Conservation (phyloP, 208 protist species). For the Trypanosoma avium region DNA sequence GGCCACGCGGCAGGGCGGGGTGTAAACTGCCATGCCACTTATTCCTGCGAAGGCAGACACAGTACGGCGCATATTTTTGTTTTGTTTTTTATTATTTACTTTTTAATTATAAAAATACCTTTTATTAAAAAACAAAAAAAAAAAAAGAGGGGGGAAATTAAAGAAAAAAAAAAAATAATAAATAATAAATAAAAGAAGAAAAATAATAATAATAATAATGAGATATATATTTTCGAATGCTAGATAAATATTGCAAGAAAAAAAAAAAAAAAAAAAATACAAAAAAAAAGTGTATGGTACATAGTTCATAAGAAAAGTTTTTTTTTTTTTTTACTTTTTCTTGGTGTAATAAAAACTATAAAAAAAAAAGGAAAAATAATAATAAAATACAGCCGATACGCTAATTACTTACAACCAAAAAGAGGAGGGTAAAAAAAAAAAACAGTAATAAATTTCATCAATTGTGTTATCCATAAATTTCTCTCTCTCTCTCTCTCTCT, state of each 20-base stretch:
- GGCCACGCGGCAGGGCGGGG: slow-evolving; percentile 79
- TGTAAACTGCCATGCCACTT: slow-evolving; percentile 85
- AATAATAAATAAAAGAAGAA: not conserved
- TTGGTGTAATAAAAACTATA: too few species aligned
- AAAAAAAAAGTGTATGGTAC: too few species aligned
- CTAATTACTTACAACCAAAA: too few species aligned
- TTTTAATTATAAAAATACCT: slow-evolving; percentile 6
- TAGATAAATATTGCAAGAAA: not conserved
- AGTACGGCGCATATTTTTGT: slow-evolving; percentile 48
- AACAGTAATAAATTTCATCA: too few species aligned
- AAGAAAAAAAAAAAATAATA: slow-evolving; percentile 9
- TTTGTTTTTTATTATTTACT: slow-evolving; percentile 26
- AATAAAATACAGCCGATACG: too few species aligned
- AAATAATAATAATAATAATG: slow-evolving; percentile 26
- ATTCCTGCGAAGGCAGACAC: slow-evolving; percentile 57
- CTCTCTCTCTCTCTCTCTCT: too few species aligned
- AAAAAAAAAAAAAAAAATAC: slow-evolving; percentile 15
- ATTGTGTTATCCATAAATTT: too few species aligned
- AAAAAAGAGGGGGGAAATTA: slow-evolving; percentile 23
- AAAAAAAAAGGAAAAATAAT: too few species aligned
- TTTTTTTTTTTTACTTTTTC: too few species aligned
- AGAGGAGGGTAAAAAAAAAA: too few species aligned
- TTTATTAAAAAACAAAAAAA: not conserved
- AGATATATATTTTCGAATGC: slow-evolving; percentile 8
- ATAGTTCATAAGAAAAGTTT: too few species aligned